Base-by-base conservation (phyloP, 2,329 filamentous ascomycete species). In the Ceratocystis cacaofunesta region DNA sequence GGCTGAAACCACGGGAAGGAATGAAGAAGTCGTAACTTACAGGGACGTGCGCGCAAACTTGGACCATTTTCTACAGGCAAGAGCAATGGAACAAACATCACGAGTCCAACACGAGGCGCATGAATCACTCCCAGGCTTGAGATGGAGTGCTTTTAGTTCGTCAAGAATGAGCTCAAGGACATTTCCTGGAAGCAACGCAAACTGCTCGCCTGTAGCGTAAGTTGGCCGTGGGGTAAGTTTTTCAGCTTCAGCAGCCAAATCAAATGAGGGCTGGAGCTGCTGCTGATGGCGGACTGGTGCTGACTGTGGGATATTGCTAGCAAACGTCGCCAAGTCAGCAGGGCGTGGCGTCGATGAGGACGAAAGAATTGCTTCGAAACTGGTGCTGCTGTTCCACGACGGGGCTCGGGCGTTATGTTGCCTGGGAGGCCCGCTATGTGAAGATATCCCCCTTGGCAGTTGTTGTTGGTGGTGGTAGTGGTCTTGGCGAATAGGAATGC, bases 51-150 rank as follows among this genome's bases (percentile, higher is more conserved):
- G 77, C 5, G 81, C 82, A 50, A 77, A 78, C 68, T 77, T 78
- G 69, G 79, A 75, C 74, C 81, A 80, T 69, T 80, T 83, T 68
- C 77, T 78, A 17, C 78, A 80, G 46, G 77, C 75, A 10, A 82
- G 66, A 10, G 79, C 76, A 50, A 85, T 71, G 52, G 77, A 78
- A 69, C 78, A 81, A 36, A 80, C 73, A 69, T 87, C 83, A 61
- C 84, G 77, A 81, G 85, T 84, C 80, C 82, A 85, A 72, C 84
- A 86, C 19, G 84, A 86, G 17, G 82, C 78, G 70, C 84, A 86
- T 72, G 82, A 84, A 43, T 74, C 73, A 68, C 78, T 80, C 2
- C 74, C 73, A 15, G 73, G 70, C 5, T 72, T 73, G 12, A 85
- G 70, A 70, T 87, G 84, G 15, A 78, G 71, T 46, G 76, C 74